Base-by-base conservation (phyloP, 2,329 filamentous ascomycete species). In the Penicillium sp. region DNA sequence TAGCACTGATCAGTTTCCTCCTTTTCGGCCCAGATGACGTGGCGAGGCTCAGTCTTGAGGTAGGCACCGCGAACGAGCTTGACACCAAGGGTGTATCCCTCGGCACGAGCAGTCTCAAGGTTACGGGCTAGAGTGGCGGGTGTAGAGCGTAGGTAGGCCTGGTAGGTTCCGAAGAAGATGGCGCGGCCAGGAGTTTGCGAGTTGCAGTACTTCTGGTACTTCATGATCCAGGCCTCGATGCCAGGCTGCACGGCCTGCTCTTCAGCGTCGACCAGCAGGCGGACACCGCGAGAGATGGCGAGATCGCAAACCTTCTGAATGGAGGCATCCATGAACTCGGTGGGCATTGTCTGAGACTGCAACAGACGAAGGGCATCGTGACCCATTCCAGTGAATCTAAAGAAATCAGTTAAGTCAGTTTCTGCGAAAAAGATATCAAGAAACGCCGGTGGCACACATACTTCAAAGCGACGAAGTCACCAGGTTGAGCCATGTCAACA, bases 11-110 rank as follows among this genome's bases (percentile, higher is more conserved):
- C 77, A 0, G 78, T 80, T 13, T 78, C 74, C 29, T 74, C 73
- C 58, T 79, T 79, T 39, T 71, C 72, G 29, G 76, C 72, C 67
- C 77, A 76, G 58, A 80, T 78, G 58, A 75, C 56, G 19, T 74
- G 66, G 19, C 78, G 69, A 13, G 70, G 70, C 52, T 82, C 80
- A 19, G 72, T 78, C 53, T 74, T 74, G 53, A 83, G 76, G 60
- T 82, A 82, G 9, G 80, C 80, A 11, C 80, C 80, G 7, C 80
- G 74, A 4, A 82, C 80, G 2, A 82, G 70, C 67, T 82, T 82
- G 43, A 82, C 74, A 3, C 75, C 80, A 0, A 80, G 67, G 0
- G 73, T 76, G 72, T 79, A 82, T n/a, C 75, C 74, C 54, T 81
- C 76, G 30, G 67, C 58, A 23, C 75, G 69, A 4, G 80, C 75